Base-by-base conservation (phyloP, 768 basidiomycete species). In the Psilocybe cubensis region DNA sequence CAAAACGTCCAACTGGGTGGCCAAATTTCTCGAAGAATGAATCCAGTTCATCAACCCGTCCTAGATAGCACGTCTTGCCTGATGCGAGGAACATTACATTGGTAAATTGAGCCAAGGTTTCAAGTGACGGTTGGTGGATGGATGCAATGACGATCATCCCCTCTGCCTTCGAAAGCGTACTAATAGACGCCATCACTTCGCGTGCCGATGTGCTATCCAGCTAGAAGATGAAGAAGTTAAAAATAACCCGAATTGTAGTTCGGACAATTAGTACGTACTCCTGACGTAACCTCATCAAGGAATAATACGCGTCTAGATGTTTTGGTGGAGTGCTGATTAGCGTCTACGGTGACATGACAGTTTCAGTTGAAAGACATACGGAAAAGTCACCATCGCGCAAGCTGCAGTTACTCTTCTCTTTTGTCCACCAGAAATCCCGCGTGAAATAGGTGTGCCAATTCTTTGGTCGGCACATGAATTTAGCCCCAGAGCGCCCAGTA, bases 81-180 rank as follows among this genome's bases (percentile, higher is more conserved):
- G 78, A 76, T 0, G 85, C 75, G 11, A 91, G 76, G 21, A 91
- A 71, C 27, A 86, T 69, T 11, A 89, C 71, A 28, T 81, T 74
- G 46, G 84, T 84, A 65, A 91, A 89, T 42, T 85, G 78, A 0
- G 78, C 64, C 47, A 87, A 80, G 0, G 85, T 85, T 55, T 84
- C 83, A 21, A 81, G 79, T 20, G 82, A 79, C 0, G 88, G 88
- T 56, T 89, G 87, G 61, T 91, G 88, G 51, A 91, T 86, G 4
- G 85, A 85, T 17, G 83, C 81, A 44, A 89, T 77, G 28, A 87
- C 78, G 29, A 86, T 80, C 49, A 85, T 82, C 21, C 76, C 76
- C 58, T 81, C 78, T 5, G 76, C 70, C 24, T 72, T 62, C 0
- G 83, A 79, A 9, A 86, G 68, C 14, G 70, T 69, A 17, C 74